Percentiles rank a stretch among this genome's conserved stretches.
These are phyloP conservation scores for Peronospora destructor DNA, from an alignment of 352 stramenopile genomes.

Conservation along the genomic window DNA sequence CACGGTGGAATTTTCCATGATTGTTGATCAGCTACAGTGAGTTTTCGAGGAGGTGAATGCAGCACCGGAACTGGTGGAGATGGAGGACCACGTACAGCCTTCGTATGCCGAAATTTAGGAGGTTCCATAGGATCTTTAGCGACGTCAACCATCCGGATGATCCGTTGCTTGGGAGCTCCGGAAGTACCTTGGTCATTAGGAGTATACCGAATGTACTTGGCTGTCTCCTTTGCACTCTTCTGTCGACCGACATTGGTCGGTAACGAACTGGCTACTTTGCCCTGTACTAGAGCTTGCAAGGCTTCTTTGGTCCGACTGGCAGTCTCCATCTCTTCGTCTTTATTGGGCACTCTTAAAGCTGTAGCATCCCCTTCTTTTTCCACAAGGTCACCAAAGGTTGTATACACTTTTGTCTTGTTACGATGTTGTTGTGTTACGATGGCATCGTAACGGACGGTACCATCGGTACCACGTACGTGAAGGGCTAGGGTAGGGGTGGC, in stretches of 20 bases:
- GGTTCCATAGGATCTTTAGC: constrained; percentile 98
- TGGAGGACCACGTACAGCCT: constrained; percentile 88
- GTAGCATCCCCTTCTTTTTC: constrained; percentile 82
- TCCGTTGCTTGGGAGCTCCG: constrained; percentile 79
- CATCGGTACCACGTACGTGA: constrained; percentile 89
- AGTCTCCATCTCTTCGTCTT: constrained; percentile 68
- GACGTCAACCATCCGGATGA: constrained; percentile 98
- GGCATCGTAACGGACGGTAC: constrained; percentile 90
- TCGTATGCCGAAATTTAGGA: constrained; percentile 98
- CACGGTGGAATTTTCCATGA: constrained; percentile 99
- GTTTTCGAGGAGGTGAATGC: constrained; percentile 89
- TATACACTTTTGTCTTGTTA: constrained; percentile 91
- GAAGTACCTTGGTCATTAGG: constrained; percentile 71
- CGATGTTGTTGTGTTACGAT: constrained; percentile 95
- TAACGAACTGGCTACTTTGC: constrained; percentile 87
- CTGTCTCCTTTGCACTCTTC: constrained; percentile 84
- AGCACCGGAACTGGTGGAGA: constrained; percentile 88
- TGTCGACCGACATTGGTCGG: constrained; percentile 75
- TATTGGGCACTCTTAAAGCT: constrained; percentile 32
- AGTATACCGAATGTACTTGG: constrained; percentile 82
- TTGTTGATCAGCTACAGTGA: constrained; percentile 91
- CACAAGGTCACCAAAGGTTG: constrained; percentile 89
- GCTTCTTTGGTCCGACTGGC: constrained; percentile 73
- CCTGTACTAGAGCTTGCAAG: constrained; percentile 84
- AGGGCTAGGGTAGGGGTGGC: constrained; percentile 76